phyloP scores from a whole-genome alignment of 805 yeast species.

The Ogataea methanolica region DNA sequence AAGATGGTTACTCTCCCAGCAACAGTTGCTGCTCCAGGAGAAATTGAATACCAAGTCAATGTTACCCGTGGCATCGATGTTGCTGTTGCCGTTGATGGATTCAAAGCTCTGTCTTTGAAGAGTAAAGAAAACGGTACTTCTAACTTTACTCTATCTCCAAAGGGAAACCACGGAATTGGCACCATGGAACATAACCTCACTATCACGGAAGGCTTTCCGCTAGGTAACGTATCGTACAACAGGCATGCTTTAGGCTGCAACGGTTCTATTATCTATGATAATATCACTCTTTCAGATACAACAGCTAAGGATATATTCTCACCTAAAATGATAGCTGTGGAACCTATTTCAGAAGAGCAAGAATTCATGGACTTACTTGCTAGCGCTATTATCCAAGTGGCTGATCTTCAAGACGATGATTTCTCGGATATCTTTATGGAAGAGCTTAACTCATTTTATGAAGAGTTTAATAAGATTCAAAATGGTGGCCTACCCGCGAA shows the following conservation, averaged over 20 bases:
- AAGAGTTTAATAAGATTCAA: too few relatives aligned
- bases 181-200: slow-evolving; percentile 30
- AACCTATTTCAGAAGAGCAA: background rate
- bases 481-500: background rate
- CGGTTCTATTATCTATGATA: slow-evolving; percentile 28
- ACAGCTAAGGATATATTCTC: background rate
- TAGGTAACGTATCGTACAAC: slow-evolving; percentile 20
- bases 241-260: slow-evolving; percentile 31
- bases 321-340: slow-evolving; percentile 1
- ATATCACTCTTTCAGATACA: slow-evolving; percentile 7
- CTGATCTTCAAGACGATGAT: too few relatives aligned
- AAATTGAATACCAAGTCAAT: slow-evolving; percentile 26
- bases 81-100: slow-evolving; percentile 17
- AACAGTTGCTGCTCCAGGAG: slow-evolving; percentile 13
- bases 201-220: slow-evolving; percentile 15
- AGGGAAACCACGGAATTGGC: slow-evolving; percentile 46
- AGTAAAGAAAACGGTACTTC: slow-evolving; percentile 44
- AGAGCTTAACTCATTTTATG: too few relatives aligned
- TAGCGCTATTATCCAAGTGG: too few relatives aligned
- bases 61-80: slow-evolving; percentile 21
- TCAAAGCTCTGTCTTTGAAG: slow-evolving; percentile 20
- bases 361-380: background rate
- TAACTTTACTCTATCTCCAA: slow-evolving; percentile 35
- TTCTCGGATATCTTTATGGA: too few relatives aligned
- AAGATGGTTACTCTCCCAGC: slow-evolving; percentile 15